Evolutionary conservation across 371 early-diverging fungal genomes (phyloP).

Genomic region (Entomophthora muscae): DNA sequence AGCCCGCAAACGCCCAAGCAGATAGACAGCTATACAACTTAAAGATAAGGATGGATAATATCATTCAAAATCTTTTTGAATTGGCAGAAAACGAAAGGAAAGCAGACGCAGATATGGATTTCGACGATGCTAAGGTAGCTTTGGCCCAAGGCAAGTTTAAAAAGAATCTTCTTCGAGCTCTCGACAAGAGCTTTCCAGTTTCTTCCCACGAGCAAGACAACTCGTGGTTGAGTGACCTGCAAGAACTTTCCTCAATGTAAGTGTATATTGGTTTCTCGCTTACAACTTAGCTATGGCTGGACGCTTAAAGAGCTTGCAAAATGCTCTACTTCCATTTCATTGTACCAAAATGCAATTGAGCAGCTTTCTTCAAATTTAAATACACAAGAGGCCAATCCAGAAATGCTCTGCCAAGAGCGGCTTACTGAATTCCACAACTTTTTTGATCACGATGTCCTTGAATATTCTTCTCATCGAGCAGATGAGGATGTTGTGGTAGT

Average conservation of each 20-base stretch:
- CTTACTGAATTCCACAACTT: neutral
- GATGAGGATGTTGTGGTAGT: neutral
- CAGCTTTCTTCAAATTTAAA: neutral
- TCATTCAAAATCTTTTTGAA: neutral
- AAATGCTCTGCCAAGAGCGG: neutral
- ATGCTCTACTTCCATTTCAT: neutral
- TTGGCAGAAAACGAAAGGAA: neutral
- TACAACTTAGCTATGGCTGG: neutral
- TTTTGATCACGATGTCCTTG: neutral
- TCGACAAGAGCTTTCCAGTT: neutral
- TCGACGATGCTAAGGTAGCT: neutral
- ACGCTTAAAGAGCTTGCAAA: neutral
- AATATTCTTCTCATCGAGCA: neutral
- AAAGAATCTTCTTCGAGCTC: neutral
- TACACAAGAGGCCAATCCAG: neutral
- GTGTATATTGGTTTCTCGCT: neutral
- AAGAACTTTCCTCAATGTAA: neutral
- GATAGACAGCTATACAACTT: neutral
- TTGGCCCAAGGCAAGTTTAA: neutral
- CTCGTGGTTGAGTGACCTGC: neutral
- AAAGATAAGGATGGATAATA: neutral
- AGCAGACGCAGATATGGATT: neutral
- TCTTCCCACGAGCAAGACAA: neutral
- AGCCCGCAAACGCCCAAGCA: neutral
- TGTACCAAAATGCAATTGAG: neutral